Evolutionary conservation across 495 filamentous ascomycete genomes (phyloP).

Genomic region (Astrothelium macrocarpum): DNA sequence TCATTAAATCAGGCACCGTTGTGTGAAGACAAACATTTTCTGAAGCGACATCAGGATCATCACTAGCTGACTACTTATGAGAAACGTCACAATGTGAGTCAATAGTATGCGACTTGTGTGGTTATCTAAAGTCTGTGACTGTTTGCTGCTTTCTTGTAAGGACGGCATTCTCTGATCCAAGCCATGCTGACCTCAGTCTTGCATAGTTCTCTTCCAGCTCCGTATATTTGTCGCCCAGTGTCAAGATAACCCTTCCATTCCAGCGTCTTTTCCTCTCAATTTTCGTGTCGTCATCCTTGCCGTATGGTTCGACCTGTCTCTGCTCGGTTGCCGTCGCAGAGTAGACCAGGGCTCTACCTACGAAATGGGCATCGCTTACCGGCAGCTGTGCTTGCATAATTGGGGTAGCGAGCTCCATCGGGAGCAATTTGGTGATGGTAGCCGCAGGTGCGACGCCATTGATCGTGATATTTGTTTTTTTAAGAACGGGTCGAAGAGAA

Average conservation of each 20-base stretch:
- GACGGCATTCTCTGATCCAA: not conserved
- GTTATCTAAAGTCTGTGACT: not conserved
- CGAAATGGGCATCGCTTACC: not conserved
- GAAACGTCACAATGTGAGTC: no score
- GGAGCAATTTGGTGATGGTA: constrained; percentile 25
- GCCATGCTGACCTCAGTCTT: constrained; percentile 8
- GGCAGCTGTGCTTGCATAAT: constrained; percentile 6
- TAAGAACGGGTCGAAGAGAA: constrained; percentile 20
- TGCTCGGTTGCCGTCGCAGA: not conserved
- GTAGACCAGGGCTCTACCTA: not conserved
- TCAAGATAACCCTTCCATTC: constrained; percentile 31
- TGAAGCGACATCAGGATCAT: no score
- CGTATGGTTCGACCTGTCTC: not conserved
- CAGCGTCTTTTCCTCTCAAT: constrained; percentile 14
- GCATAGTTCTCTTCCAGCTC: constrained; percentile 30
- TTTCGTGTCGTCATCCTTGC: constrained; percentile 13
- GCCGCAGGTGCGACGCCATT: constrained; percentile 29
- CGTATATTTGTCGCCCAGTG: constrained; percentile 27
- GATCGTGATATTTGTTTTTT: constrained; percentile 26
- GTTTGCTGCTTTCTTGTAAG: not conserved
- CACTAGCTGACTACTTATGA: no score
- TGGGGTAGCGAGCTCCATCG: constrained; percentile 17
- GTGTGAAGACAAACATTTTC: no score
- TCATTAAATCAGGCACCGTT: no score
- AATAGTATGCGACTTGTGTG: no score